Evolutionary conservation across 768 basidiomycete species (phyloP), one percentile per base, ranked within the genome.

Genomic region (Pleurotus tuber-regium): DNA sequence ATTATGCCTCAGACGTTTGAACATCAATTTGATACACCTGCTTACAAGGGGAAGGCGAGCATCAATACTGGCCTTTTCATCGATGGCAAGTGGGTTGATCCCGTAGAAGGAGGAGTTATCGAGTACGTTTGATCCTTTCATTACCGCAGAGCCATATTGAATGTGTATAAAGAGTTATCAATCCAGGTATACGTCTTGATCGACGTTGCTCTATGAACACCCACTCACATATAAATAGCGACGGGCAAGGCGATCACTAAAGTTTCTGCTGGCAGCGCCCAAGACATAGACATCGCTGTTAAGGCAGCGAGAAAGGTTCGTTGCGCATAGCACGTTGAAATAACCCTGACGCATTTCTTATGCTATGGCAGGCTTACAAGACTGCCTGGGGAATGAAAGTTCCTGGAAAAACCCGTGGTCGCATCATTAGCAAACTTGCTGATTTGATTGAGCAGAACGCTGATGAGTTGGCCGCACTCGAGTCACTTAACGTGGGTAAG

Each of bases 241-340:
- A 89, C 66, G 16, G 91, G 88, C 36, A 76, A 87, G 61, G 56
- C 79, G 43, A 75, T 84, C 61, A 80, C 81, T 1, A 53, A 72
- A 35, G 68, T 91, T 53, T 66, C 80, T 0, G 81, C 79, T 62
- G 91, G 76, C 24, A 80, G 81, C 1, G 51, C 74, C 7, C 76
- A 81, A 55, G 92, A 95, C 61, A 82, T 96, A 55, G 87, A 95
- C 64, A 59, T 65, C 41, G 92, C 92, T 0, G 91, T 92, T 51
- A 67, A 72, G 3, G 84, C 77, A 33, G 88, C 88, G 0, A 77
- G 77, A 52, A 75, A 75, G 61, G 84, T 63, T 39, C 39, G 50
- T 10, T 25, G 30, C n/a, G n/a, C 16, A 12, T 29, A n/a, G 40
- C 4, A 3, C n/a, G 25, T 24, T 12, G 28, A n/a, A 43, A 26